Conservation (phyloP, 1,139 yeast genomes). For the Kodamaea suecica region DNA sequence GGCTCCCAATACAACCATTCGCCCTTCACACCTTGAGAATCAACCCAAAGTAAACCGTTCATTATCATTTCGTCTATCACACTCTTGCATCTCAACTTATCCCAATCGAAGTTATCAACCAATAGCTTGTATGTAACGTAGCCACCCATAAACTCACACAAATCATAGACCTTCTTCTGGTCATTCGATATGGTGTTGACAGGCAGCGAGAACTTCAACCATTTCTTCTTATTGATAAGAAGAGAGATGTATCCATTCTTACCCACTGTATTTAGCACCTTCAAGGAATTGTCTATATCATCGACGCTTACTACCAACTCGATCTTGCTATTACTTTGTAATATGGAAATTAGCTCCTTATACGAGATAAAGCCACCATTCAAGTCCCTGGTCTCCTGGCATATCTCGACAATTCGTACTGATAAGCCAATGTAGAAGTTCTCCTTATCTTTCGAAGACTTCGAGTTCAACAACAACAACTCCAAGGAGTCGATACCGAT, state of each 20-base stretch:
- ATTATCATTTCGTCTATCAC: constrained; percentile 77
- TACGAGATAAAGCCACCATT: constrained; percentile 80
- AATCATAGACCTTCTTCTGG: constrained; percentile 66
- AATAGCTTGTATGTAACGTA: constrained; percentile 63
- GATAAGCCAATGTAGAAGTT: constrained; percentile 66
- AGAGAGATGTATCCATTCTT: constrained; percentile 34
- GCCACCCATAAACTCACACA: constrained; percentile 65
- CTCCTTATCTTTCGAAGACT: constrained; percentile 7
- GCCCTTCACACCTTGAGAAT: constrained; percentile 45
- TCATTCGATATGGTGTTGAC: constrained; percentile 46
- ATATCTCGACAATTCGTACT: constrained; percentile 70
- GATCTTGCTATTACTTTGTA: constrained; percentile 26
- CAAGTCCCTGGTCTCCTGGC: constrained; percentile 63
- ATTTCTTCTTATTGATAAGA: constrained; percentile 32
- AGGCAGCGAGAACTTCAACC: constrained; percentile 40
- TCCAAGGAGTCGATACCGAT: constrained; percentile 85
- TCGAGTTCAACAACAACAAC: constrained; percentile 28
- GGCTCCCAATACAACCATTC: constrained; percentile 67
- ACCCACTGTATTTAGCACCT: constrained; percentile 41
- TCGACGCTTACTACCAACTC: constrained; percentile 34
- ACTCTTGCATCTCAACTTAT: constrained; percentile 52
- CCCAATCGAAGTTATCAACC: constrained; percentile 75
- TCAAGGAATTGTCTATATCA: constrained; percentile 55
- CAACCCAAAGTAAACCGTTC: constrained; percentile 83
- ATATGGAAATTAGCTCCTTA: constrained; percentile 47